Evolutionary conservation across 164 flowering plant species (phyloP), one percentile per base, ranked within the genome.

Genomic region (Warburgia ugandensis): DNA sequence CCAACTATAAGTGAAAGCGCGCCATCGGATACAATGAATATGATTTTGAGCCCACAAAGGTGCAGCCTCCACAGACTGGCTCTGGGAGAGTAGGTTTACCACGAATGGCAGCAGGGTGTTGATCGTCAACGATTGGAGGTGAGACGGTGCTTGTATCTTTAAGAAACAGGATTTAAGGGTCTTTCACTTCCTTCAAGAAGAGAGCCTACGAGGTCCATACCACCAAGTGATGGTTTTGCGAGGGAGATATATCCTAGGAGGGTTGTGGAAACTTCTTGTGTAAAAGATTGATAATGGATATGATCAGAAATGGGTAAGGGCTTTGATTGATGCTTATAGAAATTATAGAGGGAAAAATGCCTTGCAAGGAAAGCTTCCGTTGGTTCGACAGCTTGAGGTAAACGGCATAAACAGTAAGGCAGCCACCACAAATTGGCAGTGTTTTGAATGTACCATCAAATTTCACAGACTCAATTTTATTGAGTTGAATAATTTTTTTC

Each of bases 271-370:
- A 73, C 67, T 52, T 64, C 61, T 11, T 75, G 35, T 69, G 41
- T 70, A 69, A 32, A 64, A 54, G 25, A 50, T 44, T 17, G 63
- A 53, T 45, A 77, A 78, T 61, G 83, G 75, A 50, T 52, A 41
- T 45, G 77, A 73, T 28, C 80, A 46, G 59, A 67, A 71, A 55
- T 46, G 76, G 36, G 85, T 86, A 39, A 75, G 89, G 61, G 94
- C 95, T 51, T 56, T 88, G 42, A 86, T 86, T 67, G 83, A 83
- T 77, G 89, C 97, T 37, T 88, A 94, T 80, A 97, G 95, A 50
- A 73, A 55, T 50, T 83, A 88, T 58, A 66, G 72, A 48, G 63
- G 82, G 41, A 65, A 68, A 48, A 61, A 49, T 48, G 37, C 61
- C 37, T 44, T 60, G 48, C 71, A 48, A 28, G 66, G 56, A 54